A percentile compares a stretch with the other conserved stretches of the same genome.
Evolutionary conservation across 371 early-diverging fungal genomes (phyloP).

Genomic region (Chytridiales sp.): DNA sequence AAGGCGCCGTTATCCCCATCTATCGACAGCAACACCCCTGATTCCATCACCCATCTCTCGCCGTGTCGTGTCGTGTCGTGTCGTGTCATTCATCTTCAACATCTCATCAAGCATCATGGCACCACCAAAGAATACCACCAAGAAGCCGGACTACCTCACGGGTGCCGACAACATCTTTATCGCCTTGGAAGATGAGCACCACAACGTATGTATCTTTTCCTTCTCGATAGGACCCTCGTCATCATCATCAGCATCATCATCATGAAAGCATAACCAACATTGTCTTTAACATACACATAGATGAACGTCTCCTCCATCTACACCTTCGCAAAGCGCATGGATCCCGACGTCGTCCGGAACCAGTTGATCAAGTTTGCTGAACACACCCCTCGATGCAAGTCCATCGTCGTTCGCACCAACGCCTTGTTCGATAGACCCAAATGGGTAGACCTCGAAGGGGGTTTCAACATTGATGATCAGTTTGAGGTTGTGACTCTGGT

Average conservation of each 20-base stretch:
- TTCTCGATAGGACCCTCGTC: background rate
- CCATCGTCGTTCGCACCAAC: background rate
- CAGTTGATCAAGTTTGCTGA: background rate
- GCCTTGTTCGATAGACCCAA: background rate
- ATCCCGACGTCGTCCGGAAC: background rate
- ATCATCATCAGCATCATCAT: background rate
- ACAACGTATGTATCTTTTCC: background rate
- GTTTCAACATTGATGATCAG: slow-evolving; percentile 7
- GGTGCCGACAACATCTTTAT: slow-evolving; percentile 7
- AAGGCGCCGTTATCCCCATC: too few relatives aligned
- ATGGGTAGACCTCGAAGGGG: background rate
- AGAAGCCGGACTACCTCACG: background rate
- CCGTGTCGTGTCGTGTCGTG: background rate
- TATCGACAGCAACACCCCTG: too few relatives aligned
- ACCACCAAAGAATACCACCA: background rate
- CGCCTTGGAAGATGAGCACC: slow-evolving; percentile 9
- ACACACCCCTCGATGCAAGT: background rate
- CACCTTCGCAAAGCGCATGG: slow-evolving; percentile 1
- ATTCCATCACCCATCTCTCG: too few relatives aligned
- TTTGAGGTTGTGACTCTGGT: slow-evolving; percentile 1
- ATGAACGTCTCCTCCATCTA: slow-evolving; percentile 8
- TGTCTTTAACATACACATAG: background rate
- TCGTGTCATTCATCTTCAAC: background rate
- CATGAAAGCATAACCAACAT: background rate
- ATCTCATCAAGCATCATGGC: background rate